A percentile compares a stretch with the other conserved stretches of the same genome.
These are phyloP conservation scores for Mortierella sp. DNA, from an alignment of 371 early-diverging fungal species.

Conservation along the genomic window DNA sequence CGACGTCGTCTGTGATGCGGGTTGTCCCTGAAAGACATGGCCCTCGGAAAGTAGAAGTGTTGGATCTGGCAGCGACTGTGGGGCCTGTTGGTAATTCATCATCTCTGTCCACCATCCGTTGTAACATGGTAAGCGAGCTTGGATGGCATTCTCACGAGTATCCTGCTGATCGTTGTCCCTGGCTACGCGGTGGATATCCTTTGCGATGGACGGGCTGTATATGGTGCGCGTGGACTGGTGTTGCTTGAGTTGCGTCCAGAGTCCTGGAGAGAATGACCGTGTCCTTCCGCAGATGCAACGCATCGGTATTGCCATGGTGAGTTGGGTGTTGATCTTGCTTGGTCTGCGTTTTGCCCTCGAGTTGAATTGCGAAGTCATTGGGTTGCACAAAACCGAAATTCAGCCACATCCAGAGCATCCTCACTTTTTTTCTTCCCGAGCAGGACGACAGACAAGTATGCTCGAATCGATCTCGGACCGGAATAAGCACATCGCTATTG, in stretches of 20 bases:
- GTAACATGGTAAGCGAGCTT: conserved; percentile 34
- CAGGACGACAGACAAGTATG: conserved; percentile 9
- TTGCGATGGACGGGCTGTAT: neutral
- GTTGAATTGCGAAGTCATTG: neutral
- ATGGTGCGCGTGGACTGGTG: conserved; percentile 1
- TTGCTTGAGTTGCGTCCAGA: neutral
- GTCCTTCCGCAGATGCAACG: neutral
- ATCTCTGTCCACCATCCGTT: conserved; percentile 52
- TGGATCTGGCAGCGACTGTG: conserved; percentile 30
- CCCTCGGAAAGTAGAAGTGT: conserved; percentile 9
- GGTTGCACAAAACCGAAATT: too few species aligned
- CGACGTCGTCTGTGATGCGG: neutral
- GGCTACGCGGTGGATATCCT: neutral
- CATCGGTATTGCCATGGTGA: conserved; percentile 12
- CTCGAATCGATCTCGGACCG: conserved; percentile 46
- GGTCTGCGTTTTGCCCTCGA: too few species aligned
- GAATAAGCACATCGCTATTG: conserved; percentile 52
- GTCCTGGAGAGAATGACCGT: neutral
- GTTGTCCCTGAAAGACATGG: conserved; percentile 35
- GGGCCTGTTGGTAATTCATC: conserved; percentile 26
- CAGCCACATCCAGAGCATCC: too few species aligned
- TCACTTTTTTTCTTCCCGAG: neutral
- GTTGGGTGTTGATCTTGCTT: neutral
- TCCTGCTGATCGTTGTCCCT: neutral
- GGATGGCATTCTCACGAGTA: conserved; percentile 15